phyloP scores from a whole-genome alignment of 495 filamentous ascomycete genomes.

The Penicillium mononematosum region DNA sequence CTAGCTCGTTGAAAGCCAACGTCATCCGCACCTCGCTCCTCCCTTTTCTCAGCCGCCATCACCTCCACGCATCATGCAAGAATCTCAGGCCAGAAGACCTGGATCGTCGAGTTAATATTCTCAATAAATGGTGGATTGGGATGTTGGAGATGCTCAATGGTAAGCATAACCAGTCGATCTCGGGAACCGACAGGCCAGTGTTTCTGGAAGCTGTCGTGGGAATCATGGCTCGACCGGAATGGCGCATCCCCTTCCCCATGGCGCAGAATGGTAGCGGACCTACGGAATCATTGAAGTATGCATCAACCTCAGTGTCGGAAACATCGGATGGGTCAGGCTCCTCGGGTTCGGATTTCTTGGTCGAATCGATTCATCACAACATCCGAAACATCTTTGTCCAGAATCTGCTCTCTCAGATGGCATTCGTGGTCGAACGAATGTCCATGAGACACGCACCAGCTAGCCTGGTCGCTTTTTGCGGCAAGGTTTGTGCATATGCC shows the following conservation, averaged over 20 bases:
- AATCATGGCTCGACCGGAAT: constrained; percentile 92
- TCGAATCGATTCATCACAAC: constrained; percentile 91
- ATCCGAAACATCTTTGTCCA: constrained; percentile 86
- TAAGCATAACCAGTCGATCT: constrained; percentile 66
- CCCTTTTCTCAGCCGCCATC: constrained; percentile 77
- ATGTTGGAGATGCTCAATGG: constrained; percentile 83
- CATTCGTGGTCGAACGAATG: constrained; percentile 89
- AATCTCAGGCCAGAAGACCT: constrained; percentile 76
- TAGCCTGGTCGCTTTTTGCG: constrained; percentile 88
- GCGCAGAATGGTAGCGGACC: constrained; percentile 26
- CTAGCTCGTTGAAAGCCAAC: constrained; percentile 73
- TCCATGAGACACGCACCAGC: constrained; percentile 85
- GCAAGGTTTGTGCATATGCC: constrained; percentile 90
- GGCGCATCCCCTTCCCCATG: constrained; percentile 68
- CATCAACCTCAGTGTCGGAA: constrained; percentile 42
- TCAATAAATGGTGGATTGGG: constrained; percentile 96
- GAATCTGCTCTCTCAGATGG: constrained; percentile 84
- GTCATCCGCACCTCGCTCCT: constrained; percentile 75
- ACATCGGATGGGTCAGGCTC: constrained; percentile 39
- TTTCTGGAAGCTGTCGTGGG: constrained; percentile 78
- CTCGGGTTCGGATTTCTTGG: constrained; percentile 70
- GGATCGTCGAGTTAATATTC: constrained; percentile 74
- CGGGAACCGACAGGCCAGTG: constrained; percentile 74
- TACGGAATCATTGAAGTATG: constrained; percentile 35
- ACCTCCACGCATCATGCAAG: constrained; percentile 66